Conservation (phyloP, 148 eudicot genomes). For the Suaeda aralocaspica region DNA sequence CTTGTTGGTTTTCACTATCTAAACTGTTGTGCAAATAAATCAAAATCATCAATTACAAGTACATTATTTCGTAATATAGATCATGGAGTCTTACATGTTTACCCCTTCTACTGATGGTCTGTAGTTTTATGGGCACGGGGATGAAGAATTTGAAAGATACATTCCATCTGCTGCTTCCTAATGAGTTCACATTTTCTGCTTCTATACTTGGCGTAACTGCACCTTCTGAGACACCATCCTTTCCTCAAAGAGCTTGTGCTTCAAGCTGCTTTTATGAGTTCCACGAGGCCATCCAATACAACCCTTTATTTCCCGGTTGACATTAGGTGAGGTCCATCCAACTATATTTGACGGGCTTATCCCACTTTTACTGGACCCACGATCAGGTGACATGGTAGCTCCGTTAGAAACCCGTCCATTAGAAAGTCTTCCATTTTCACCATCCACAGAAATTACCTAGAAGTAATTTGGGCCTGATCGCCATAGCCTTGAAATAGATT, state of each 20-base stretch:
- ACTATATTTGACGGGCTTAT: conserved; percentile 31
- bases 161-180: neutral
- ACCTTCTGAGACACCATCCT: conserved; percentile 72
- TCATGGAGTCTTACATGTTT: neutral
- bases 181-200: conserved; percentile 45
- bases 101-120: conserved; percentile 1
- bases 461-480: conserved; percentile 41
- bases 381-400: conserved; percentile 50
- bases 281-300: conserved; percentile 76
- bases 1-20: no score
- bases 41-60: no score
- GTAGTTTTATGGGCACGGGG: conserved; percentile 14
- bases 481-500: conserved; percentile 73
- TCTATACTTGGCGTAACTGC: conserved; percentile 74
- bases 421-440: conserved; percentile 49
- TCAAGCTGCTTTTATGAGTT: conserved; percentile 58
- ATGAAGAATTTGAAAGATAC: conserved; percentile 1
- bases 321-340: conserved; percentile 57
- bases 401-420: conserved; percentile 50
- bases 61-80: no score
- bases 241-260: conserved; percentile 68
- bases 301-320: conserved; percentile 64
- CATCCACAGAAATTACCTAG: conserved; percentile 55
- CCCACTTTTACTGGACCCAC: conserved; percentile 39
- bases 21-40: no score